These are phyloP conservation scores for Aphanocladium album DNA, from an alignment of 2,329 filamentous ascomycete genomes.

Conservation along the genomic window DNA sequence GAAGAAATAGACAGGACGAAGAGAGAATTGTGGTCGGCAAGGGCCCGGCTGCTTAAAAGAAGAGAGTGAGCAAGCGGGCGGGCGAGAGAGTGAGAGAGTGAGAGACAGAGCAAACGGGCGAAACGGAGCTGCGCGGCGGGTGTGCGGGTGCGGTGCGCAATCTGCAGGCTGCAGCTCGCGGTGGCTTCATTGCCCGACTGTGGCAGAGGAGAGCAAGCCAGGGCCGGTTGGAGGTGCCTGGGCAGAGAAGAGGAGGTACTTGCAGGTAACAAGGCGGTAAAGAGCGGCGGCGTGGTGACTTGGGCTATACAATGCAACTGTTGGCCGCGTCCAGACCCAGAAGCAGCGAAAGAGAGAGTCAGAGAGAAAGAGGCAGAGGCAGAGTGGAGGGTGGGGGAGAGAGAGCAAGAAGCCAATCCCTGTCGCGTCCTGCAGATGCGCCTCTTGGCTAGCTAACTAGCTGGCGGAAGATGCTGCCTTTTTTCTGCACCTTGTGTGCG, in stretches of 20 bases:
- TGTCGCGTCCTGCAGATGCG: conserved; percentile 8
- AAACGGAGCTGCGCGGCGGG: neutral
- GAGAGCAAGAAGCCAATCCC: neutral
- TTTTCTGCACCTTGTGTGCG: neutral
- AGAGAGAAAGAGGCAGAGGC: too few relatives aligned
- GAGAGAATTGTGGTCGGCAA: neutral
- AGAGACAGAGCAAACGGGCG: conserved; percentile 6
- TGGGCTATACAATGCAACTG: neutral
- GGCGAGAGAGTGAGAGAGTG: neutral
- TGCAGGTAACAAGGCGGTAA: neutral
- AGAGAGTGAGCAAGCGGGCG: neutral
- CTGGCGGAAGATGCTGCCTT: neutral
- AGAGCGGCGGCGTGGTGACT: too few relatives aligned
- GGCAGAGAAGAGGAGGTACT: neutral
- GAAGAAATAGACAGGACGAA: neutral
- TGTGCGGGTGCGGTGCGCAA: neutral
- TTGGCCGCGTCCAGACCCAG: neutral
- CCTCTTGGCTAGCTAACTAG: too few relatives aligned
- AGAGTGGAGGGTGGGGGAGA: neutral
- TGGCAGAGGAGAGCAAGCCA: neutral
- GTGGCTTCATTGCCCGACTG: conserved; percentile 1
- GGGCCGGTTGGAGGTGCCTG: too few relatives aligned
- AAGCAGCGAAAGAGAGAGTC: too few relatives aligned
- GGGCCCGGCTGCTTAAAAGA: neutral
- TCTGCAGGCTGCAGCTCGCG: neutral